A percentile compares a stretch with the other conserved stretches of the same genome.
Conservation (phyloP, 192 early-diverging fungal species). For the Gigaspora rosea region DNA sequence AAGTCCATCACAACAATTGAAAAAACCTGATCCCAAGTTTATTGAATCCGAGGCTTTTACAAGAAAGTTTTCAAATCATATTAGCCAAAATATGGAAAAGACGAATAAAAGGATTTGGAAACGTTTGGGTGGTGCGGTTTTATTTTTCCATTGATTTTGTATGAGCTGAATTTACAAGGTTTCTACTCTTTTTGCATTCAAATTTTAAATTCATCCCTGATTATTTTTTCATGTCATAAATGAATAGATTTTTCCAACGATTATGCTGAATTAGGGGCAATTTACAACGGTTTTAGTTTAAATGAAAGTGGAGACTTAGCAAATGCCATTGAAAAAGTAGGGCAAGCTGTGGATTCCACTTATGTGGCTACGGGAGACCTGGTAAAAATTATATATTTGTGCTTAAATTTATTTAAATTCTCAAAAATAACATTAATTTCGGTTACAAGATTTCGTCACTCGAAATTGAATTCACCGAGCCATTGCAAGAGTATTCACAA, state of each 20-base stretch:
- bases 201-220: background rate
- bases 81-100: conserved; percentile 71
- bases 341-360: conserved; percentile 87
- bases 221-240: conserved; percentile 8
- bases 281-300: conserved; percentile 94
- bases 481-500: conserved; percentile 88
- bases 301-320: conserved; percentile 75
- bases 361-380: conserved; percentile 74
- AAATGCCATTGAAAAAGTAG: conserved; percentile 87
- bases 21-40: conserved; percentile 81
- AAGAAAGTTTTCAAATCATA: conserved; percentile 79
- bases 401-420: background rate
- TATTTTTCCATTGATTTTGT: conserved; percentile 1
- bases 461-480: conserved; percentile 81
- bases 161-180: background rate
- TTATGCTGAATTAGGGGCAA: conserved; percentile 87
- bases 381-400: conserved; percentile 38
- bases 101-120: conserved; percentile 75
- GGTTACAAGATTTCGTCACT: conserved; percentile 53
- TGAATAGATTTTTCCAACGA: conserved; percentile 67
- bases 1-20: conserved; percentile 57
- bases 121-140: conserved; percentile 55
- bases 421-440: too few species aligned
- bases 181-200: background rate
- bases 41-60: conserved; percentile 92